Evolutionary conservation across 805 yeast genomes (phyloP), one percentile per base, ranked within the genome.

Genomic region (Teunomyces stri): DNA sequence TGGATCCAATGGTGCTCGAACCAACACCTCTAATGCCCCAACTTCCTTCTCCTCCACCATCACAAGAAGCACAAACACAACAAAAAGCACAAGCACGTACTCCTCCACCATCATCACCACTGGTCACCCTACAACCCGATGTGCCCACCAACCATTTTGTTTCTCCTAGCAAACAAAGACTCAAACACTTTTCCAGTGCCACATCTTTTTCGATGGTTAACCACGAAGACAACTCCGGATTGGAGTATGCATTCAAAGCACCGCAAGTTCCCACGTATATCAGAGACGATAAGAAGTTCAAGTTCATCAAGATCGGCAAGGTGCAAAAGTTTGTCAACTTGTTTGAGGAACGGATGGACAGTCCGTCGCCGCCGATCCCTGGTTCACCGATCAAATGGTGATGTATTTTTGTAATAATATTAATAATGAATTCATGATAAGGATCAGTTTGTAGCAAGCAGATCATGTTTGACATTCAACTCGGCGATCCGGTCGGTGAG

Each of bases 271-370:
- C 72, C 6, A 54, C 63, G 9, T 71, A 61, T 52, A 70, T 73
- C 43, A 70, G 70, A 51, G 62, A 69, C 44, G 69, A 71, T 56
- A 69, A 67, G 48, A 73, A 72, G 54, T 72, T 70, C 58, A 70
- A 68, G 52, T 73, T 66, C 51, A 72, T 72, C 49, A 72, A 71
- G 54, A 72, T 73, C 20, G 77, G 77, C 1, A 73, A 73, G 51
- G 78, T 72, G 27, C 77, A 72, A 51, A 70, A 71, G 54, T 72
- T 70, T 52, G 77, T 72, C 10, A 62, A 62, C 52, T 59, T 73
- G 54, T 73, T 72, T 51, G 77, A 72, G 51, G 76, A 72, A 46
- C 58, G 64, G 47, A 50, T 38, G 33, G 49, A 27, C 11, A 25
- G 27, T 9, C 27, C 27, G 38, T 27, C 48, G 13, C 37, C 37